A percentile compares a stretch with the other conserved stretches of the same genome.
Evolutionary conservation across 306 rosid genomes (phyloP).

Genomic region (Gleditsia sinensis): DNA sequence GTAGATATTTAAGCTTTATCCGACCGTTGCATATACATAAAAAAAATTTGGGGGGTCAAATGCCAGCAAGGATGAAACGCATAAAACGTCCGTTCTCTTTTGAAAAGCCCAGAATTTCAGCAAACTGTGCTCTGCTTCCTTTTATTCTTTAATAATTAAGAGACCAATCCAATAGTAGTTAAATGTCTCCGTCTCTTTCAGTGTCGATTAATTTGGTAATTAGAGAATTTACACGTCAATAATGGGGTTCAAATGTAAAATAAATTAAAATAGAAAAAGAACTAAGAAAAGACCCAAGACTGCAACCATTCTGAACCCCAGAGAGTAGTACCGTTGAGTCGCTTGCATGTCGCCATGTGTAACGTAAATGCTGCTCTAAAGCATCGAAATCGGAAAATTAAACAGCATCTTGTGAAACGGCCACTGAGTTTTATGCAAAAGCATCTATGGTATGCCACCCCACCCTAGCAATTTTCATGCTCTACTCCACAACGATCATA

Average conservation of each 20-base stretch:
- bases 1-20: too few species aligned
- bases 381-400: not conserved
- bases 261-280: not conserved
- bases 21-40: too few species aligned
- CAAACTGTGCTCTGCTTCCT: too few species aligned
- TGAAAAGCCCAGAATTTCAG: too few species aligned
- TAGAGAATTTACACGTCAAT: not conserved
- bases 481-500: conserved; percentile 38
- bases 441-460: not conserved
- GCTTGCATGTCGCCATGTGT: not conserved
- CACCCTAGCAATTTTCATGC: conserved; percentile 9
- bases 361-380: not conserved
- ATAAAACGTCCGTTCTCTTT: too few species aligned
- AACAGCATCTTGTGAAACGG: not conserved
- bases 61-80: too few species aligned
- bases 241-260: too few species aligned
- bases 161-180: too few species aligned
- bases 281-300: not conserved
- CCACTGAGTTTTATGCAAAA: too few species aligned
- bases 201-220: not conserved
- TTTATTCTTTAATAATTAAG: too few species aligned
- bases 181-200: too few species aligned
- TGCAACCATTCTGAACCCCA: not conserved
- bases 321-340: not conserved
- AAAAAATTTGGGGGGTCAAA: too few species aligned